A percentile compares a stretch with the other conserved stretches of the same genome.
These are phyloP conservation scores for Rhododendron henanense DNA, from an alignment of 148 eudicot genomes.

Conservation along the genomic window DNA sequence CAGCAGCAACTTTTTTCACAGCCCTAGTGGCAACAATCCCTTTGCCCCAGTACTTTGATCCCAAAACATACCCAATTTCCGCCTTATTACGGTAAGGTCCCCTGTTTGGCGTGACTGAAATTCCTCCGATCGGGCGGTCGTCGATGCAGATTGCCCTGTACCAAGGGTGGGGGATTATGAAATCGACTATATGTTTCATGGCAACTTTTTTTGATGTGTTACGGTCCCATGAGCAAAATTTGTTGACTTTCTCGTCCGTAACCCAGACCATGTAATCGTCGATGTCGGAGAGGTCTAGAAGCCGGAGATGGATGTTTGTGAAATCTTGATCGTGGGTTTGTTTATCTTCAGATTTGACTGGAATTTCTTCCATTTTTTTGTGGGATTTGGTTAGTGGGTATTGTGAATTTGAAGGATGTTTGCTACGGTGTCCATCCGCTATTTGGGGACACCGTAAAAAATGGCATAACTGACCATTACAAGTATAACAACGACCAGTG, in stretches of 20 bases:
- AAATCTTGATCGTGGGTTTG: background rate
- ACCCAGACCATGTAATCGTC: slow-evolving; percentile 47
- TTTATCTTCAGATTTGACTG: background rate
- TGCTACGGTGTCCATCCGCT: too few relatives aligned
- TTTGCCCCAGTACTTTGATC: slow-evolving; percentile 46
- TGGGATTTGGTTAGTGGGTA: background rate
- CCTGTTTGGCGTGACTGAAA: slow-evolving; percentile 21
- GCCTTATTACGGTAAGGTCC: slow-evolving; percentile 36
- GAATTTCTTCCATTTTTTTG: background rate
- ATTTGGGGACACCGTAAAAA: too few relatives aligned
- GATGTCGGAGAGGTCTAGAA: slow-evolving; percentile 25
- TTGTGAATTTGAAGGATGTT: background rate
- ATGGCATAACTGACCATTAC: too few relatives aligned
- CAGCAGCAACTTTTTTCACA: slow-evolving; percentile 28
- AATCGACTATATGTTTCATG: slow-evolving; percentile 15
- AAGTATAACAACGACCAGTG: too few relatives aligned
- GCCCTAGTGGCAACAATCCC: slow-evolving; percentile 50
- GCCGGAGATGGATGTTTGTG: slow-evolving; percentile 24
- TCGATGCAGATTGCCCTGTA: slow-evolving; percentile 42
- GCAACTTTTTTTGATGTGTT: slow-evolving; percentile 36
- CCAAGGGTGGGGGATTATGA: slow-evolving; percentile 33
- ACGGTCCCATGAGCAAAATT: slow-evolving; percentile 30
- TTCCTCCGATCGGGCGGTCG: slow-evolving; percentile 29
- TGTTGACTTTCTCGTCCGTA: slow-evolving; percentile 18
- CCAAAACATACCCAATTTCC: slow-evolving; percentile 45